Base-by-base conservation (phyloP, 2,329 filamentous ascomycete species). In the Aspergillus ochraceus region DNA sequence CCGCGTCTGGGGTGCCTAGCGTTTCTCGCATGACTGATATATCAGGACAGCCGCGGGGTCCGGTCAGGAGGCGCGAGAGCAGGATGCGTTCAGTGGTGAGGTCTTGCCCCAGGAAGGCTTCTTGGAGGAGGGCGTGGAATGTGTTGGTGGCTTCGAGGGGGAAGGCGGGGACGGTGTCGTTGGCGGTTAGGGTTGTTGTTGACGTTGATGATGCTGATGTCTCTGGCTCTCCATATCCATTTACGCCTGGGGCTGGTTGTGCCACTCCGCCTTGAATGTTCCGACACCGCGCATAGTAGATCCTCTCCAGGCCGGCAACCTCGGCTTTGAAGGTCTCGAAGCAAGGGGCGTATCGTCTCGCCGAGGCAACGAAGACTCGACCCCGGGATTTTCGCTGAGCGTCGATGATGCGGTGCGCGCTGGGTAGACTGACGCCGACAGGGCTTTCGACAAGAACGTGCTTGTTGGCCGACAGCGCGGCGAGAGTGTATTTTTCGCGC, bases 361-460 rank as follows among this genome's bases (percentile, higher is more conserved):
- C 86, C 57, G 84, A 86, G 2, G 85, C 85, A 0, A 89, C 83
- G 66, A 88, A 84, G 2, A 87, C 78, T 30, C 70, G 76, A 4
- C 73, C 75, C 0, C 77, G 58, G 0, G 79, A 77, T 1, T 60
- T 65, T 19, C 72, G 70, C 67, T 86, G 82, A 0, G 84, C 84
- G 0, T 74, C 79, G 30, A 82, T 72, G 22, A 89, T 80, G 0
- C 73, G 68, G 26, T 81, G 71, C 0, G 81, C 73, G 51, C 81
- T 80, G 2, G 74, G 76, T 20, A 82, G 70, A 24, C 76, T 82
- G 4, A 88, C 67, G 0, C 84, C 78, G 2, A 86, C 66, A 0
- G 86, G 86, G 59, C 87, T 87, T 68, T 89, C 86, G 4, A 88
- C 74, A 60, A 89, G 78, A 11, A 83, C 81, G 61, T 83, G 75